Conservation (phyloP, 306 rosid species). For the Trifolium pratense region DNA sequence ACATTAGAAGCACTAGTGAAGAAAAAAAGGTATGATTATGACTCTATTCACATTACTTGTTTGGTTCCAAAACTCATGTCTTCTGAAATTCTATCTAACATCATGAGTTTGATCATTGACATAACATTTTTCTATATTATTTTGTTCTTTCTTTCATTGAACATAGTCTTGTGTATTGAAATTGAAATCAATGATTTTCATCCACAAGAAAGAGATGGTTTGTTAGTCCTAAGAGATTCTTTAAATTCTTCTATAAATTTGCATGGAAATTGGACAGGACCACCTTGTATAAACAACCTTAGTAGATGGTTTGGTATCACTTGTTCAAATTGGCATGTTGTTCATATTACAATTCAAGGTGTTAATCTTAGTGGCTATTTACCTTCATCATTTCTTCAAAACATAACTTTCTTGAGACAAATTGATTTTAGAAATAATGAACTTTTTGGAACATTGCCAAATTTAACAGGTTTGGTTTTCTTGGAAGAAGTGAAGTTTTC, state of each 20-base stretch:
- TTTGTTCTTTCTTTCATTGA: slow-evolving; percentile 31
- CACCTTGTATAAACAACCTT: slow-evolving; percentile 57
- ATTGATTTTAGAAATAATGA: slow-evolving; percentile 62
- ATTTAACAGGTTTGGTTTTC: slow-evolving; percentile 50
- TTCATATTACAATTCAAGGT: slow-evolving; percentile 55
- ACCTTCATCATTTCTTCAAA: slow-evolving; percentile 52
- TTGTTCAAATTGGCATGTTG: slow-evolving; percentile 68
- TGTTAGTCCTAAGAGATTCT: slow-evolving; percentile 60
- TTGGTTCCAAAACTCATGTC: slow-evolving; percentile 41
- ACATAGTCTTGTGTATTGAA: slow-evolving; percentile 33
- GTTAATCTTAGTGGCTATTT: slow-evolving; percentile 58
- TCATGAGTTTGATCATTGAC: slow-evolving; percentile 43
- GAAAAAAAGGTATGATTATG: slow-evolving; percentile 1
- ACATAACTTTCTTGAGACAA: slow-evolving; percentile 55
- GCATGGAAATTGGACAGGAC: slow-evolving; percentile 77
- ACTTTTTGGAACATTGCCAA: slow-evolving; percentile 60
- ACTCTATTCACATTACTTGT: slow-evolving; percentile 8
- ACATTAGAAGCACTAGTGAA: not conserved
- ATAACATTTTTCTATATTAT: slow-evolving; percentile 18
- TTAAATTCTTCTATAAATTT: slow-evolving; percentile 54
- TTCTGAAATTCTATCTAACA: slow-evolving; percentile 24
- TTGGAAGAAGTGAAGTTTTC: slow-evolving; percentile 52
- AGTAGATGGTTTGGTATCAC: slow-evolving; percentile 68
- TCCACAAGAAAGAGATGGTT: slow-evolving; percentile 66
- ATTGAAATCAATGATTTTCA: slow-evolving; percentile 37